Conservation (phyloP, 2,329 filamentous ascomycete species). For the Teratosphaeria epicoccoides region DNA sequence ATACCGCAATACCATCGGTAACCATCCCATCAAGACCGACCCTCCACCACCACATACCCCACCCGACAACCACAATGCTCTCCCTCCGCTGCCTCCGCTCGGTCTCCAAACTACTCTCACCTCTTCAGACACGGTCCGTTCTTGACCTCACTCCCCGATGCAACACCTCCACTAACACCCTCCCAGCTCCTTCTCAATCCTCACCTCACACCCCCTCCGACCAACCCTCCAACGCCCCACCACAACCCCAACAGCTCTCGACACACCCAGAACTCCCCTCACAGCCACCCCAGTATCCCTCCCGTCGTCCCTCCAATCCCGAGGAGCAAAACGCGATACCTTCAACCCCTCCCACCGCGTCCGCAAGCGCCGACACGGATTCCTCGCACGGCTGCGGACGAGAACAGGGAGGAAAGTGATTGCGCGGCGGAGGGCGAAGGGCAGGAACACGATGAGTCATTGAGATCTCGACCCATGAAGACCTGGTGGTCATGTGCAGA, state of each 20-base stretch:
- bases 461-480: too few relatives aligned
- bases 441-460: conserved; percentile 43
- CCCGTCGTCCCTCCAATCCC: conserved; percentile 28
- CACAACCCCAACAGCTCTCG: conserved; percentile 2
- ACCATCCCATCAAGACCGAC: background rate
- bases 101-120: conserved; percentile 2
- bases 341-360: conserved; percentile 49
- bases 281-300: conserved; percentile 8
- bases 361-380: conserved; percentile 52
- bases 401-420: conserved; percentile 45
- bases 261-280: conserved; percentile 6
- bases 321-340: conserved; percentile 42
- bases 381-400: conserved; percentile 42
- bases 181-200: conserved; percentile 10
- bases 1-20: background rate
- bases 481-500: too few relatives aligned
- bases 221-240: conserved; percentile 1
- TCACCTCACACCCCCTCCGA: conserved; percentile 6
- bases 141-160: background rate
- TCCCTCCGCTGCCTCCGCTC: conserved; percentile 10
- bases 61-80: conserved; percentile 7
- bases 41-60: background rate
- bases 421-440: conserved; percentile 44
- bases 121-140: background rate
- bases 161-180: background rate